phyloP scores from a whole-genome alignment of 176 grass and related monocot species.

The Ensete ventricosum region DNA sequence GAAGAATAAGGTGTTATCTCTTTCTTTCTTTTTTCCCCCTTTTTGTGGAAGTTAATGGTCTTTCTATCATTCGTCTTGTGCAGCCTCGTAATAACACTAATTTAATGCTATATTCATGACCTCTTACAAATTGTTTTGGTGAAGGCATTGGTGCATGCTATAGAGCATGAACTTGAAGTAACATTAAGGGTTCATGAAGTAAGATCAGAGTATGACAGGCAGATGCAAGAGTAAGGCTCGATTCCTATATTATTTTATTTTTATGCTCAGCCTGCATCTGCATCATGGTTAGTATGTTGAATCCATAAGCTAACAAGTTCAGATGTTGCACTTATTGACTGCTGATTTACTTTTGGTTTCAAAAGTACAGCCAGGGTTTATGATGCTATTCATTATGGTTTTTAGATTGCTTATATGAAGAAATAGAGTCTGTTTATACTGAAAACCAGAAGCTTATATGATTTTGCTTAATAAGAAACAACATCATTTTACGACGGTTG shows the following conservation, averaged over 20 bases:
- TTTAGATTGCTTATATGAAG: no score
- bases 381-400: no score
- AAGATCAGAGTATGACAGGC: slow-evolving; percentile 74
- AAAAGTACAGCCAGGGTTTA: no score
- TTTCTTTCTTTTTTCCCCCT: background rate
- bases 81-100: background rate
- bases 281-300: background rate
- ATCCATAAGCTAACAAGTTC: background rate
- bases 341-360: no score
- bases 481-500: no score
- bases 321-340: background rate
- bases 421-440: no score
- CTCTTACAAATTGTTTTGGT: slow-evolving; percentile 11
- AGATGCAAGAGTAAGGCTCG: slow-evolving; percentile 68
- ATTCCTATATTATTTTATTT: background rate
- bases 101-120: background rate
- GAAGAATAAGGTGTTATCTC: background rate
- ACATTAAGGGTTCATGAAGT: slow-evolving; percentile 73
- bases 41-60: background rate
- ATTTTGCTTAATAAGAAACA: no score
- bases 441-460: no score
- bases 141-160: slow-evolving; percentile 57
- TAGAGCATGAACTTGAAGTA: slow-evolving; percentile 90
- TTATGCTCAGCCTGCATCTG: background rate
- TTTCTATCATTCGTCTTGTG: no score